phyloP scores from a whole-genome alignment of 2,329 filamentous ascomycete genomes.

The Trichophyton mentagrophytes region DNA sequence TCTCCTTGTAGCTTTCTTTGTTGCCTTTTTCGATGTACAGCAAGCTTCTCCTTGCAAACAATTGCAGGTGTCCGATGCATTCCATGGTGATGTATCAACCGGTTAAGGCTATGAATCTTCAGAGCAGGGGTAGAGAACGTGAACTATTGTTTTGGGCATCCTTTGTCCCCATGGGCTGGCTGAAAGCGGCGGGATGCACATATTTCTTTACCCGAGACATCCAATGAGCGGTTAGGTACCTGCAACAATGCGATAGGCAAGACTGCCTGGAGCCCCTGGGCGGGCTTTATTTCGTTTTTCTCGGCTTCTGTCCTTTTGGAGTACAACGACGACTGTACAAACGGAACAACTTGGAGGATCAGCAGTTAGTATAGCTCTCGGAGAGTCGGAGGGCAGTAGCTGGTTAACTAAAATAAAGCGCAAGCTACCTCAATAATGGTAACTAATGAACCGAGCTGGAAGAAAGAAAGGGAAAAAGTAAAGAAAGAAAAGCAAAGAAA shows the following conservation, averaged over 20 bases:
- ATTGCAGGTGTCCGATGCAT: slow-evolving; percentile 12
- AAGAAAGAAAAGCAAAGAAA: not conserved
- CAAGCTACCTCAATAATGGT: not conserved
- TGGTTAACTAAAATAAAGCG: too few species aligned
- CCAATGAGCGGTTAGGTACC: slow-evolving; percentile 17
- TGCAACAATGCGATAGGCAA: slow-evolving; percentile 22
- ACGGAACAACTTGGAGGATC: not conserved
- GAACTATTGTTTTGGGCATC: slow-evolving; percentile 20
- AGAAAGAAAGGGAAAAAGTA: not conserved
- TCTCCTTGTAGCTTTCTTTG: slow-evolving; percentile 11
- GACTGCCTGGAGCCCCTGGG: slow-evolving; percentile 10
- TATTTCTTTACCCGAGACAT: slow-evolving; percentile 16
- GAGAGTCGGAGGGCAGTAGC: not conserved
- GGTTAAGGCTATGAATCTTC: slow-evolving; percentile 1
- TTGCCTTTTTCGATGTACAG: slow-evolving; percentile 6
- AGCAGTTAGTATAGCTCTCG: not conserved
- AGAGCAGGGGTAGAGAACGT: slow-evolving; percentile 1
- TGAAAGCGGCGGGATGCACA: slow-evolving; percentile 22
- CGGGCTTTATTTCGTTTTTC: not conserved
- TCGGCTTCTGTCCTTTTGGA: slow-evolving; percentile 6
- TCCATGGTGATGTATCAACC: not conserved
- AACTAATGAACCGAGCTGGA: not conserved
- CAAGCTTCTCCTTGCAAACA: slow-evolving; percentile 14
- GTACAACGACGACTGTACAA: slow-evolving; percentile 18
- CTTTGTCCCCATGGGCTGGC: slow-evolving; percentile 21